A percentile compares a stretch with the other conserved stretches of the same genome.
Conservation (phyloP, 306 rosid species). For the Cucurbita maxima region DNA sequence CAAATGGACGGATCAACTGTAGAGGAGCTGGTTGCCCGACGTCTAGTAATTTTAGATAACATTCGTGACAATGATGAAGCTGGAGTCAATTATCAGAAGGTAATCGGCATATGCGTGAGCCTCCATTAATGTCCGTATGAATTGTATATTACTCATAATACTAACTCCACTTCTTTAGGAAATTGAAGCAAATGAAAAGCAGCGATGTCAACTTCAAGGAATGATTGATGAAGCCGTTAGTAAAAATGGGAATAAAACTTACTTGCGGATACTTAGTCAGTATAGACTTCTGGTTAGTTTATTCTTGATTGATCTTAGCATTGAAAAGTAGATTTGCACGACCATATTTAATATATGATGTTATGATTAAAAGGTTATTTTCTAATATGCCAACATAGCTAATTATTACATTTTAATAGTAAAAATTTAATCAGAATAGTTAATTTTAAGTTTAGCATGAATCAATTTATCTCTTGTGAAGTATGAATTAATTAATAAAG, state of each 20-base stretch:
- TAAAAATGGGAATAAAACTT: conserved; percentile 42
- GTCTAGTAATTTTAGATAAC: conserved; percentile 46
- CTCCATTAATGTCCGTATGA: neutral
- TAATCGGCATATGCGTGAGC: conserved; percentile 1
- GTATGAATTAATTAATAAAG: too few relatives aligned
- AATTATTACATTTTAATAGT: neutral
- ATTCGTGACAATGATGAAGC: conserved; percentile 53
- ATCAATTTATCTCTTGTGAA: neutral
- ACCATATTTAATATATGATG: neutral
- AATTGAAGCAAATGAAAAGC: conserved; percentile 47
- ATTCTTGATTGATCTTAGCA: neutral
- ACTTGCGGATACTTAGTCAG: conserved; percentile 43
- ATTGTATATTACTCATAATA: neutral
- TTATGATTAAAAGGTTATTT: neutral
- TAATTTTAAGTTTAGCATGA: neutral
- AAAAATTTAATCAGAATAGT: neutral
- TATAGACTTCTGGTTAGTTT: conserved; percentile 50
- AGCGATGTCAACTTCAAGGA: conserved; percentile 36
- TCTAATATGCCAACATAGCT: neutral
- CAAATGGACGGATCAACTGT: conserved; percentile 32
- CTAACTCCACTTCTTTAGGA: conserved; percentile 24
- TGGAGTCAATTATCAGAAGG: conserved; percentile 36
- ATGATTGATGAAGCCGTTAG: conserved; percentile 49
- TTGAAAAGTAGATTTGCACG: neutral
- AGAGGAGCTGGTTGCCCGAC: conserved; percentile 29